Conservation (phyloP, 2,329 filamentous ascomycete genomes). For the Calonectria fujianensis region DNA sequence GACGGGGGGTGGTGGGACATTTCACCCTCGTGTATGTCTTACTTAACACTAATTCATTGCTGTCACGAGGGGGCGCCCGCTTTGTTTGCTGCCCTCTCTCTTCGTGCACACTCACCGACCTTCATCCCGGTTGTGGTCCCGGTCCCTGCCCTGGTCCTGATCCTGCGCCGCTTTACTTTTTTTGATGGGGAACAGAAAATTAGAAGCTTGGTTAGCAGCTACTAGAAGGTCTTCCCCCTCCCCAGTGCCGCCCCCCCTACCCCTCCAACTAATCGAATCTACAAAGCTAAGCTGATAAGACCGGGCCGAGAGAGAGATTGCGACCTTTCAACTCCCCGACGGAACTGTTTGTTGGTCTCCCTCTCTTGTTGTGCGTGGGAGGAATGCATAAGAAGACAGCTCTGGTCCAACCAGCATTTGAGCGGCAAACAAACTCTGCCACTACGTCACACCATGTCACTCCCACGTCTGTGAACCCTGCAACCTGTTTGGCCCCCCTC, state of each 20-base stretch:
- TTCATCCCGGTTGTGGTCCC: conserved; percentile 8
- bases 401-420: background rate
- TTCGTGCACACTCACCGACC: conserved; percentile 7
- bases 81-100: background rate
- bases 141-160: conserved; percentile 14
- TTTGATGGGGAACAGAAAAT: conserved; percentile 18
- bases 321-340: background rate
- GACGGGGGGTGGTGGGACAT: background rate
- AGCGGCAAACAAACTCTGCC: background rate
- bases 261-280: conserved; percentile 12
- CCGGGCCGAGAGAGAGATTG: conserved; percentile 23
- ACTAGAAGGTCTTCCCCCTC: background rate
- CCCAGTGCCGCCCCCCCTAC: background rate
- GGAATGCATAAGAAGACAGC: background rate
- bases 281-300: conserved; percentile 22
- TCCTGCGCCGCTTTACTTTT: conserved; percentile 23
- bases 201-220: conserved; percentile 6
- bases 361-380: background rate
- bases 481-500: background rate
- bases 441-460: conserved; percentile 36
- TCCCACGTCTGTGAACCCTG: conserved; percentile 21
- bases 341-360: conserved; percentile 1
- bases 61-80: conserved; percentile 13
- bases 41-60: conserved; percentile 19
- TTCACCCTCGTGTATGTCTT: background rate